Evolutionary conservation across 352 stramenopile genomes (phyloP).

Genomic region (Globisporangium viniferum): DNA sequence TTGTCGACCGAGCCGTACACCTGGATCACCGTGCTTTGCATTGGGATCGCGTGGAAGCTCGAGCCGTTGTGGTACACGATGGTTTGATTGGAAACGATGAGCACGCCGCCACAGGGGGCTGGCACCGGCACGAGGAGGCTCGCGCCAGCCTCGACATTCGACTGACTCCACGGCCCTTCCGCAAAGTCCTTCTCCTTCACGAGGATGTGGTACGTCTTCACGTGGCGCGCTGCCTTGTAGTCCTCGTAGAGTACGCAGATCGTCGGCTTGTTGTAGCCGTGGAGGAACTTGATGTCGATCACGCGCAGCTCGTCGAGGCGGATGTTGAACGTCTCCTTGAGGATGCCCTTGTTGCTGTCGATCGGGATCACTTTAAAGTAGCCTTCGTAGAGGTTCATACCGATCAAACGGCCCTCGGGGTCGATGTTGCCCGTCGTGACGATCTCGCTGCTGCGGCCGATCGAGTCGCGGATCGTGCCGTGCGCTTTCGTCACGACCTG

Average conservation of each 20-base stretch:
- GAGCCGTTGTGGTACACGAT: slow-evolving; percentile 90
- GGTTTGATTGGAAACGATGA: slow-evolving; percentile 91
- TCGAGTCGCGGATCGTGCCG: slow-evolving; percentile 82
- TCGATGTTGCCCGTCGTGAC: slow-evolving; percentile 89
- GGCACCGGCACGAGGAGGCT: slow-evolving; percentile 89
- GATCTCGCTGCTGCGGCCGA: slow-evolving; percentile 86
- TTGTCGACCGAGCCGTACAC: slow-evolving; percentile 88
- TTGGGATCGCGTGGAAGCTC: slow-evolving; percentile 90
- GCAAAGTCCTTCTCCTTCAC: slow-evolving; percentile 89
- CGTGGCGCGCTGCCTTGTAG: slow-evolving; percentile 83
- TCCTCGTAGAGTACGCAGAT: slow-evolving; percentile 93
- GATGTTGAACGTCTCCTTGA: slow-evolving; percentile 91
- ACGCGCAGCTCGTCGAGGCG: slow-evolving; percentile 91
- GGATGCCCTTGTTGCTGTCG: slow-evolving; percentile 67
- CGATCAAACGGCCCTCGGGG: slow-evolving; percentile 79
- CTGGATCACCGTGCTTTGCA: slow-evolving; percentile 88
- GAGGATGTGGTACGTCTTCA: slow-evolving; percentile 92
- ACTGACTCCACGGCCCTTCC: slow-evolving; percentile 86
- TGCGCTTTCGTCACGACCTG: slow-evolving; percentile 85
- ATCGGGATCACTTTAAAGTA: slow-evolving; percentile 91
- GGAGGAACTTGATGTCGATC: slow-evolving; percentile 92
- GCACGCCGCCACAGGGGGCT: slow-evolving; percentile 73
- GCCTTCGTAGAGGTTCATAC: slow-evolving; percentile 91
- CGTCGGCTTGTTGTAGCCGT: slow-evolving; percentile 84
- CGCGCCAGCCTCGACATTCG: slow-evolving; percentile 85